Evolutionary conservation across 2,329 filamentous ascomycete species (phyloP), one percentile per base, ranked within the genome.

Genomic region (Epichloe gansuensis): DNA sequence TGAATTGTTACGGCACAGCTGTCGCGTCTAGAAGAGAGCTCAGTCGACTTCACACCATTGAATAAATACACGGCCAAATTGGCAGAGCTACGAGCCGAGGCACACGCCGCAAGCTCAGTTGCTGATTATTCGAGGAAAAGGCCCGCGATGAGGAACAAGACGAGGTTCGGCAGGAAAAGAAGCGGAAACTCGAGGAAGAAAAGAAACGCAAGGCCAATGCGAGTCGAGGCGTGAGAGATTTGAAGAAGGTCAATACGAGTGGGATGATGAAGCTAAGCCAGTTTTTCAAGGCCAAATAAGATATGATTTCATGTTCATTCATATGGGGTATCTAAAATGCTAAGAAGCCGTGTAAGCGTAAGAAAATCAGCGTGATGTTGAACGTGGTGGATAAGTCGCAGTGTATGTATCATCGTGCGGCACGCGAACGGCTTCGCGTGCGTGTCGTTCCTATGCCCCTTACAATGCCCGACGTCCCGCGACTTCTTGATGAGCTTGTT

Each of bases 231-330:
- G 81, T 96, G 1, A 84, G 83, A 64, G 79, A 91, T 47, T 67
- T 98, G 62, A 86, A 86, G 66, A 98, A 97, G 72, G 91, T 91
- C 47, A 87, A 97, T 69, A 91, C 86, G 0, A 81, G 72, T 23
- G 93, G 93, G 1, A 98, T 98, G 93, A 93, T 87, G 77, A 98
- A 97, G 74, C 80, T 98, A 79, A 95, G 88, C 65, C 80, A 84
- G 56, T 98, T 98, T 71, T 98, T 98, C 68, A 82, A 82, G 55
- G 94, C 91, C 71, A 80, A 78, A 56, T 61, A 58, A 59, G 35
- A n/a, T 41, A 46, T 47, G 8, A 23, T 38, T 46, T 39, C 42
- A 54, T 55, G n/a, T 60, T 58, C 47, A 6, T 41, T 48, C 57
- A 55, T 55, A 47, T 55, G 61, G 64, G 65, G 64, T 65, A 67